Conservation (phyloP, 129 eudicot species). For the Escallonia herrerae region DNA sequence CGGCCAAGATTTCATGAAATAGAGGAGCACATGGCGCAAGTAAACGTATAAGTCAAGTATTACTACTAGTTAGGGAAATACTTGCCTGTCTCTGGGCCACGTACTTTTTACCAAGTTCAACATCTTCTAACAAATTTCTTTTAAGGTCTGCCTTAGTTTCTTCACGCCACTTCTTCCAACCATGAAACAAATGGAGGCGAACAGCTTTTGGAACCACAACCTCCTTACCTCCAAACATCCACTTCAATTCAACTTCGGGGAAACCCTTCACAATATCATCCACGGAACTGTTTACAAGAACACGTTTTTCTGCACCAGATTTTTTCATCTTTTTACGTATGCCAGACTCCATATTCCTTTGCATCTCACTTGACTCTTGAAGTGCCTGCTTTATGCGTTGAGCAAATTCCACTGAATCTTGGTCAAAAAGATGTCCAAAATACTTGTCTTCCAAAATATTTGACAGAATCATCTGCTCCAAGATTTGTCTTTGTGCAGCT, state of each 20-base stretch:
- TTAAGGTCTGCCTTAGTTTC: slow-evolving; percentile 60
- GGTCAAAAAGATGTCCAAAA: slow-evolving; percentile 27
- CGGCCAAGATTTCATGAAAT: neutral
- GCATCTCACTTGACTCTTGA: slow-evolving; percentile 65
- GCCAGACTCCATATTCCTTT: slow-evolving; percentile 54
- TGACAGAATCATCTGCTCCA: slow-evolving; percentile 69
- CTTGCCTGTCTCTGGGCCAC: slow-evolving; percentile 76
- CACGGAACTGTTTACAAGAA: slow-evolving; percentile 43
- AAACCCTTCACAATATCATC: slow-evolving; percentile 73
- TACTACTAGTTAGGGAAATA: slow-evolving; percentile 5
- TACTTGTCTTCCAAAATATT: slow-evolving; percentile 45
- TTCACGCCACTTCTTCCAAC: slow-evolving; percentile 92
- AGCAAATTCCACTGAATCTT: slow-evolving; percentile 37
- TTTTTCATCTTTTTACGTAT: slow-evolving; percentile 53
- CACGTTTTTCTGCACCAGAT: slow-evolving; percentile 64
- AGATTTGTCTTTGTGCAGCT: slow-evolving; percentile 50
- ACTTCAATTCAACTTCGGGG: slow-evolving; percentile 73
- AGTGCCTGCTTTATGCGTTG: slow-evolving; percentile 55
- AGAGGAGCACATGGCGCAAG: neutral
- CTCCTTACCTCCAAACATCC: slow-evolving; percentile 85
- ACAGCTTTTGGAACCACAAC: slow-evolving; percentile 74
- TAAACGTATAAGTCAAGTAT: neutral
- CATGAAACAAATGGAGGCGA: slow-evolving; percentile 48
- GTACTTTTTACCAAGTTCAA: slow-evolving; percentile 72
- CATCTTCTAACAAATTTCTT: slow-evolving; percentile 44